Conservation (phyloP, 805 yeast genomes). For the Myxozyma mucilagina region DNA sequence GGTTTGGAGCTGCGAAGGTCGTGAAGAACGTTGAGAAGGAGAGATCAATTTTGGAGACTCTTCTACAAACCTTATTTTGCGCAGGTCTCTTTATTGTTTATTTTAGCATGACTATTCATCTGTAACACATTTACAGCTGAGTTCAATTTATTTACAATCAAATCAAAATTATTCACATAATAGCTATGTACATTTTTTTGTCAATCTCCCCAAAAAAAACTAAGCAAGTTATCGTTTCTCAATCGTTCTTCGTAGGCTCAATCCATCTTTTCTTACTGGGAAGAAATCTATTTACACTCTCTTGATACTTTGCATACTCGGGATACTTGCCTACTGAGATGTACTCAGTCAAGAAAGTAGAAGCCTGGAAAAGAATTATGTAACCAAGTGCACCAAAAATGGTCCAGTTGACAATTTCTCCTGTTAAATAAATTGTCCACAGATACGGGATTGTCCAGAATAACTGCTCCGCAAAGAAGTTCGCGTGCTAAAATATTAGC, state of each 20-base stretch:
- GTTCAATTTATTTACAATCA: neutral
- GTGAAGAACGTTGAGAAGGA: neutral
- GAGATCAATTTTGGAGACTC: constrained; percentile 2
- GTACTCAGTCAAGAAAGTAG: constrained; percentile 25
- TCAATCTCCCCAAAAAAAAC: neutral
- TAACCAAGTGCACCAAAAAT: constrained; percentile 25
- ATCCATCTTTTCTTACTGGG: constrained; percentile 22
- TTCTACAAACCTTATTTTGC: neutral
- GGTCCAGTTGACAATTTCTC: constrained; percentile 22
- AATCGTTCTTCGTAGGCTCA: constrained; percentile 14
- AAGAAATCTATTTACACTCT: constrained; percentile 22
- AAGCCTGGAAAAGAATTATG: constrained; percentile 23
- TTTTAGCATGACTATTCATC: too few relatives aligned
- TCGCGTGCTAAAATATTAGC: constrained; percentile 13
- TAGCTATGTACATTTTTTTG: neutral
- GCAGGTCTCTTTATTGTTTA: neutral
- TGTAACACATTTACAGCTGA: neutral
- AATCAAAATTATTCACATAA: too few relatives aligned
- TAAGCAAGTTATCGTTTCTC: neutral
- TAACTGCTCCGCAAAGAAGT: constrained; percentile 26
- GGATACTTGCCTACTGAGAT: constrained; percentile 23
- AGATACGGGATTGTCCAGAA: constrained; percentile 23
- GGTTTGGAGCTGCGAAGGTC: neutral
- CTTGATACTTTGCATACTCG: constrained; percentile 19
- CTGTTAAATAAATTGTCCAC: constrained; percentile 13